Evolutionary conservation across 805 yeast genomes (phyloP), one percentile per base, ranked within the genome.

Genomic region (Lachancea lanzarotensis): DNA sequence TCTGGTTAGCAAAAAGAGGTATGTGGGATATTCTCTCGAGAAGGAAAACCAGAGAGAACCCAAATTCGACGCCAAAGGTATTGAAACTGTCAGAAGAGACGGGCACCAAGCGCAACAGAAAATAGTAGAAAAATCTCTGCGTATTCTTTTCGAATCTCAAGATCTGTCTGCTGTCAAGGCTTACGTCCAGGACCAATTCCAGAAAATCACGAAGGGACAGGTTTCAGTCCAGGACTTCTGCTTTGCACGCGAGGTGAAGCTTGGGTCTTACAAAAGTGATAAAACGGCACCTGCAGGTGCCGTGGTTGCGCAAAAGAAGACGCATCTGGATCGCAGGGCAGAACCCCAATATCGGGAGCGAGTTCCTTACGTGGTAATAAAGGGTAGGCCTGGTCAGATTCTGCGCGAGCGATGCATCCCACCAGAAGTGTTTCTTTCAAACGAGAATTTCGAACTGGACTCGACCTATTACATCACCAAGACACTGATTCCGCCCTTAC

Each of bases 31-130:
- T 59, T 73, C 84, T 35, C 91, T 75, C 63, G 95, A 85, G 52
- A 54, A 60, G 15, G 74, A 71, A 25, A 65, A 63, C 13, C 89
- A 84, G 52, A 51, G 43, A 2, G 66, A 49, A 6, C 87, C 96
- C 0, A 72, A 65, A 29, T 89, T 93, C 62, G 98, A 93, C 68
- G 97, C 98, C 0, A 93, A 93, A 53, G 98, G 98, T 1, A 89
- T 88, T 11, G 98, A 93, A 59, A 93, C 98, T 0, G 86, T 93
- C 0, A 67, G 98, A 51, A 69, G 98, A 51, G 98, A 93, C 64
- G 98, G 98, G 0, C 84, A 90, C 20, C 95, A 95, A 0, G 95
- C 96, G 0, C 95, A 86, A 52, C 95, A 81, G 63, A 81, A 82
- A 52, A 80, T 93, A 16, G 81, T 86, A 26, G 95, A 87, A 49